Conservation (phyloP, 441 rosid species). For the Eutrema salsugineum region DNA sequence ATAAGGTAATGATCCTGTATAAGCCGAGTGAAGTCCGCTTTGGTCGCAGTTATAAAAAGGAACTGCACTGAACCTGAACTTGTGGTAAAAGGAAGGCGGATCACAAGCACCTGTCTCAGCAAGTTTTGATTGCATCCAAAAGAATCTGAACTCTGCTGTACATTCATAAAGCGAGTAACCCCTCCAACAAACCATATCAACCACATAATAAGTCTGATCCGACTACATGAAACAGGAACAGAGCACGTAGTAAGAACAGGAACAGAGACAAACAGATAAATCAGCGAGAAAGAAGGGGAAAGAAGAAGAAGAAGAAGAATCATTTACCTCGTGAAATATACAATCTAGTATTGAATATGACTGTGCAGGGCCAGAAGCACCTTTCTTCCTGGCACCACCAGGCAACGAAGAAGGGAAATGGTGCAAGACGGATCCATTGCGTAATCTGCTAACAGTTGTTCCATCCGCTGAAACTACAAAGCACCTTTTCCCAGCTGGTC, state of each 20-base stretch:
- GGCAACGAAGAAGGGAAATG: conserved; percentile 89
- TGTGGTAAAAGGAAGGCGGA: conserved; percentile 68
- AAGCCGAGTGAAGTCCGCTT: conserved; percentile 61
- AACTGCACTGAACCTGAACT: conserved; percentile 62
- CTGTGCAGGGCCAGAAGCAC: conserved; percentile 58
- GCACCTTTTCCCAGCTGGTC: conserved; percentile 94
- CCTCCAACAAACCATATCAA: conserved; percentile 92
- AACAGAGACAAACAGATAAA: background rate
- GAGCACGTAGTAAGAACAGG: conserved; percentile 1
- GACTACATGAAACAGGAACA: conserved; percentile 36
- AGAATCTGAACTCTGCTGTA: conserved; percentile 87
- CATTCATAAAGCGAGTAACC: conserved; percentile 90
- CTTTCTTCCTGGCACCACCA: conserved; percentile 67
- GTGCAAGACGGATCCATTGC: conserved; percentile 81
- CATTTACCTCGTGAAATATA: conserved; percentile 86
- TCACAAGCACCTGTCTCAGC: conserved; percentile 84
- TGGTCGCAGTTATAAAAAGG: conserved; percentile 71
- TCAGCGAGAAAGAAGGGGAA: background rate
- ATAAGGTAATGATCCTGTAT: conserved; percentile 61
- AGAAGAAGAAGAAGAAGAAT: background rate
- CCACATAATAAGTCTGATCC: conserved; percentile 89
- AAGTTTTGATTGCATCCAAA: conserved; percentile 88
- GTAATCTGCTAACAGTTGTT: conserved; percentile 71
- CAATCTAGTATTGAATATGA: conserved; percentile 88
- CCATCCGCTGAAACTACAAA: conserved; percentile 87